Evolutionary conservation across 2,329 filamentous ascomycete genomes (phyloP), one percentile per base, ranked within the genome.

Genomic region (Hirsutella rhossiliensis): DNA sequence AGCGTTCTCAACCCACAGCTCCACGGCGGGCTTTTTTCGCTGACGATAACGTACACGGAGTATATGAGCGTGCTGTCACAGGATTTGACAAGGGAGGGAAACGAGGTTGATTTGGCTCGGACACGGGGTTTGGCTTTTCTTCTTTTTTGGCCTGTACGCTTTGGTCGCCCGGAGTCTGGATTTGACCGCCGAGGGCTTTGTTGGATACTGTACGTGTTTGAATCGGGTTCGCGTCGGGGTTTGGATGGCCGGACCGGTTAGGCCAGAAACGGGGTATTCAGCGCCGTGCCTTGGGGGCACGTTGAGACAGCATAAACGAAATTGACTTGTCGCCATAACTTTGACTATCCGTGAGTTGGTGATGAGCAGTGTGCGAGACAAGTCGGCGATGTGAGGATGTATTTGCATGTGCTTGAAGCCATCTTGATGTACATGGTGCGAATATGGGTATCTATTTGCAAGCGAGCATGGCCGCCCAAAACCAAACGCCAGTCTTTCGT

Each of bases 151-250:
- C 3, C 31, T 48, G 34, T 47, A 43, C 28, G 31, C 31, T 18
- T 52, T 52, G 48, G 49, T 46, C 48, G 54, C 36, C 38, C 30
- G 54, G 57, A 56, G 56, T 58, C 54, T 55, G 54, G 57, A 57
- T 55, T 17, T 17, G 18, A 12, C 31, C 4, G 41, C 31, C 28
- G 23, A 11, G 5, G 31, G n/a, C 41, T 42, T 36, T 20, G 31
- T 28, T 42, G 32, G 19, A 19, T 28, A 38, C 23, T 42, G 41
- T 42, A 38, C 31, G 31, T 37, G 34, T 29, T 38, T 38, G 41
- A 20, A 42, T 42, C 41, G 31, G 41, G 41, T 37, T 37, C 19
- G 23, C 41, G 31, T 36, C 30, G 17, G 11, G 41, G 13, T n/a
- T 23, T 15, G 32, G 36, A 18, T 37, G 34, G n/a, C 34, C n/a